phyloP scores from a whole-genome alignment of 2,329 filamentous ascomycete species.

The Cladorrhinum sp. region DNA sequence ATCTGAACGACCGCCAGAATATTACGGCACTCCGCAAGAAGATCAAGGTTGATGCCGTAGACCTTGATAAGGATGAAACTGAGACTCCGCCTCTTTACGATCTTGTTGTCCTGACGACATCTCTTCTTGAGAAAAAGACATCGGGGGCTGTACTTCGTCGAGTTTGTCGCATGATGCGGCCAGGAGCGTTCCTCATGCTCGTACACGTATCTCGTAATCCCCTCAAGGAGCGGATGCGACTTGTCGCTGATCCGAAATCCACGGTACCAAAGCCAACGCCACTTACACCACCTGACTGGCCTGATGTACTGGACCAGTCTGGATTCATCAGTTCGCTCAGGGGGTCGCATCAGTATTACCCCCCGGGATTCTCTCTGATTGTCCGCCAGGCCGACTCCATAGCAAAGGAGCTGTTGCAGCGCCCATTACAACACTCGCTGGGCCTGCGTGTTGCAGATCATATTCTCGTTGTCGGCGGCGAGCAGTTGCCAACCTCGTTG shows the following conservation, averaged over 20 bases:
- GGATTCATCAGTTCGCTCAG: constrained; percentile 34
- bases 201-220: constrained; percentile 26
- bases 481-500: constrained; percentile 10
- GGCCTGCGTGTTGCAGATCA: constrained; percentile 21
- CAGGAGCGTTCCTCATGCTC: constrained; percentile 34
- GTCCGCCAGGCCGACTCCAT: constrained; percentile 36
- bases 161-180: constrained; percentile 27
- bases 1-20: constrained; percentile 22
- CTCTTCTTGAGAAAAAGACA: constrained; percentile 20
- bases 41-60: constrained; percentile 21
- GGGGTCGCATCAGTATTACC: constrained; percentile 34
- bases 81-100: constrained; percentile 26
- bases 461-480: constrained; percentile 36
- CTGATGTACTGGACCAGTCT: constrained; percentile 32
- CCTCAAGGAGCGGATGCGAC: constrained; percentile 24
- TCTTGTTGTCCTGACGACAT: constrained; percentile 28
- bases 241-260: constrained; percentile 6
- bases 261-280: not conserved
- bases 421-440: constrained; percentile 14
- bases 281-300: constrained; percentile 34
- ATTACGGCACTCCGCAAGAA: constrained; percentile 18
- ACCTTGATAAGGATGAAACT: constrained; percentile 20
- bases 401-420: constrained; percentile 25
- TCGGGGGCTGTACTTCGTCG: constrained; percentile 17
- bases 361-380: constrained; percentile 35